Conservation (phyloP, 176 grass and related monocot species). For the Oryza glaberrima region DNA sequence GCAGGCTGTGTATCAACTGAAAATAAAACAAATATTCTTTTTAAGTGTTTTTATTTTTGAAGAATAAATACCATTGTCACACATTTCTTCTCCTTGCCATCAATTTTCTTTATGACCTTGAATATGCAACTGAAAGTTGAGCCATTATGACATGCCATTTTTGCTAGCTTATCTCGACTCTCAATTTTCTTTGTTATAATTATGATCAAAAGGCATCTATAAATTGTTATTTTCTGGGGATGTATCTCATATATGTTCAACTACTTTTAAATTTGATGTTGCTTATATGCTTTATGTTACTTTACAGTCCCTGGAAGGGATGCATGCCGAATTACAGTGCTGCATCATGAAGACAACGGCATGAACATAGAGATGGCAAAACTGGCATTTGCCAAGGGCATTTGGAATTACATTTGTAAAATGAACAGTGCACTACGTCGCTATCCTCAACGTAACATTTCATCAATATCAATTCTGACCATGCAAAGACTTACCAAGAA, state of each 20-base stretch:
- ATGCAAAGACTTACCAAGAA: slow-evolving; percentile 81
- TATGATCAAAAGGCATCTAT: background rate
- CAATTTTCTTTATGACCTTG: background rate
- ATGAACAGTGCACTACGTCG: slow-evolving; percentile 84
- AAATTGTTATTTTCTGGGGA: background rate
- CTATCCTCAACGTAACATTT: slow-evolving; percentile 52
- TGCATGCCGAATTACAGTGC: slow-evolving; percentile 81
- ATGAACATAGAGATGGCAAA: slow-evolving; percentile 97
- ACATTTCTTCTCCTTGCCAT: background rate
- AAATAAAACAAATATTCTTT: background rate
- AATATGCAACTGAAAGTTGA: background rate
- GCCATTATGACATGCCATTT: background rate
- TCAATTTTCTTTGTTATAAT: background rate
- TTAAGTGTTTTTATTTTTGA: background rate
- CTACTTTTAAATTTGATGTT: slow-evolving; percentile 1
- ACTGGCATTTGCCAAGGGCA: slow-evolving; percentile 92
- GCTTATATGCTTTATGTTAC: slow-evolving; percentile 31
- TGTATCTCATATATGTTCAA: slow-evolving; percentile 5
- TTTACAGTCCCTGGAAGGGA: slow-evolving; percentile 78
- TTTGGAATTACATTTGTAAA: slow-evolving; percentile 96
- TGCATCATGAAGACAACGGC: slow-evolving; percentile 90
- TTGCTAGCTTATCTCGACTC: background rate
- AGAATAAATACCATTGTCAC: slow-evolving; percentile 1
- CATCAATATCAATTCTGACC: slow-evolving; percentile 54
- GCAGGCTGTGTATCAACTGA: background rate